These are phyloP conservation scores for Amanita pallidorosea DNA, from an alignment of 768 basidiomycete genomes.

Conservation along the genomic window DNA sequence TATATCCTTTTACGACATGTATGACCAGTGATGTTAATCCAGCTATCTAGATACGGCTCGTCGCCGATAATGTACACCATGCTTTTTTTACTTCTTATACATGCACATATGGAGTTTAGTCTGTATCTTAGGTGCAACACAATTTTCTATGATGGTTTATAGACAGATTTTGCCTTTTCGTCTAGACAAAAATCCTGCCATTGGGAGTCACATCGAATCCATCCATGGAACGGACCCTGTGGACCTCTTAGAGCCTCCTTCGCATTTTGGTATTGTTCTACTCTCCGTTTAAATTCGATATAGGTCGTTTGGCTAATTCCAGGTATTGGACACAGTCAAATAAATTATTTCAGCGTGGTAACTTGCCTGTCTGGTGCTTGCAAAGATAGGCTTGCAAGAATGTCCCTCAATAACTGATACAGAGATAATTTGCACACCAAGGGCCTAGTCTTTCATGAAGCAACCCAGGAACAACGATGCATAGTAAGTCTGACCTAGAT, in stretches of 20 bases:
- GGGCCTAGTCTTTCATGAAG: neutral
- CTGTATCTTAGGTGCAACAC: neutral
- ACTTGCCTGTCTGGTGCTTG: neutral
- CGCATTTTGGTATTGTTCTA: slow-evolving; percentile 36
- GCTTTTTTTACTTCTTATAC: slow-evolving; percentile 1
- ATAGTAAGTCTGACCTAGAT: slow-evolving; percentile 34
- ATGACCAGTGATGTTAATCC: neutral
- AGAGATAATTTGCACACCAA: slow-evolving; percentile 3
- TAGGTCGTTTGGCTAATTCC: slow-evolving; percentile 26
- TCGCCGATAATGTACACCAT: neutral
- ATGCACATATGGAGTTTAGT: neutral
- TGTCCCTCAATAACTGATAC: neutral
- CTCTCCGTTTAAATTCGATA: slow-evolving; percentile 28
- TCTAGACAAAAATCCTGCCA: slow-evolving; percentile 40
- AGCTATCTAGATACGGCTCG: neutral
- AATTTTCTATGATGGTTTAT: neutral
- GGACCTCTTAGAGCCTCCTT: slow-evolving; percentile 36
- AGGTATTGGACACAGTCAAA: neutral
- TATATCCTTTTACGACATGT: slow-evolving; percentile 7
- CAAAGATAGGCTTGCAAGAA: neutral
- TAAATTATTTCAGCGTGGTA: neutral
- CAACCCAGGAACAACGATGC: neutral
- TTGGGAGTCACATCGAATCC: slow-evolving; percentile 42
- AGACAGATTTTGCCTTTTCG: slow-evolving; percentile 1
- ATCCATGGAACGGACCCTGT: slow-evolving; percentile 45